Percentiles rank a stretch among this genome's conserved stretches.
Evolutionary conservation across 441 rosid genomes (phyloP).

Genomic region (Flueggea neowawraea): DNA sequence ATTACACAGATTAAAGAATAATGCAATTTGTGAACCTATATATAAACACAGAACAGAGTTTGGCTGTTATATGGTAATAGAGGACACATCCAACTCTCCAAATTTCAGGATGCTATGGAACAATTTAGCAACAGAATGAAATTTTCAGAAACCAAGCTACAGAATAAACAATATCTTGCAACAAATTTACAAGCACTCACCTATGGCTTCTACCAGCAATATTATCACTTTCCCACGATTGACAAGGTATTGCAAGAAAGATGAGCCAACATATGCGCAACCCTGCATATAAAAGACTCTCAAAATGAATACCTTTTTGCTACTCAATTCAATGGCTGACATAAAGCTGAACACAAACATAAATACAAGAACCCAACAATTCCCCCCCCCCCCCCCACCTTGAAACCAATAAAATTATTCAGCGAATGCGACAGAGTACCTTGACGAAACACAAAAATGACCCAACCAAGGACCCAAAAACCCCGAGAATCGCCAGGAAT

Average conservation of each 20-base stretch:
- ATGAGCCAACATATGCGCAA: conserved; percentile 53
- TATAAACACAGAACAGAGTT: too few species aligned
- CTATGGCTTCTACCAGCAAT: conserved; percentile 87
- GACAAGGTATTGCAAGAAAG: conserved; percentile 52
- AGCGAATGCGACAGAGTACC: conserved; percentile 23
- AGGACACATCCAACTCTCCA: too few species aligned
- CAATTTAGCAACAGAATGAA: neutral
- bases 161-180: neutral
- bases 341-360: neutral
- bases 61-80: too few species aligned
- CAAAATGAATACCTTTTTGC: neutral
- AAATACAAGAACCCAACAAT: neutral
- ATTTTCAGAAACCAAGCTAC: too few species aligned
- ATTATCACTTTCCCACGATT: conserved; percentile 65
- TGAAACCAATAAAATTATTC: too few species aligned
- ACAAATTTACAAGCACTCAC: conserved; percentile 35
- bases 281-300: conserved; percentile 49
- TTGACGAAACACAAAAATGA: conserved; percentile 63
- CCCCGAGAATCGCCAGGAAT: conserved; percentile 68
- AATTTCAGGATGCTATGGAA: too few species aligned
- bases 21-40: too few species aligned
- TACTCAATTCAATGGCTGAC: too few species aligned
- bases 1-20: too few species aligned
- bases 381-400: too few species aligned
- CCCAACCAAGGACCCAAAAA: conserved; percentile 61